Percentiles rank a stretch among this genome's conserved stretches.
Conservation (phyloP, 495 filamentous ascomycete genomes). For the Aspergillus haitiensis region DNA sequence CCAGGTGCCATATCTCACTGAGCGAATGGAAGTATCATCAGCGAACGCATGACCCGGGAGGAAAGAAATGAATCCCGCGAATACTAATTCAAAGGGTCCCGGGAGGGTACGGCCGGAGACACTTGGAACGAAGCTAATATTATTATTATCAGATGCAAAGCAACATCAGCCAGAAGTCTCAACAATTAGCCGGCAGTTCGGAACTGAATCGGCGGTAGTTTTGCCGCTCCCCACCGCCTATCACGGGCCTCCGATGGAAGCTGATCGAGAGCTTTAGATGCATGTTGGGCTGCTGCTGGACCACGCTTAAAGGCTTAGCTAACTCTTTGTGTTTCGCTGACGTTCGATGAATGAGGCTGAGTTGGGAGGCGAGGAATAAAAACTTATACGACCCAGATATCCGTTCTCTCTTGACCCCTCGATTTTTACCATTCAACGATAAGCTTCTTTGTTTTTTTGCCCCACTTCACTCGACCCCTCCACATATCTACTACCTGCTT, state of each 20-base stretch:
- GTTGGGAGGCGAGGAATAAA: background rate
- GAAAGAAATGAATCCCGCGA: background rate
- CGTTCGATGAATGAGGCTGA: background rate
- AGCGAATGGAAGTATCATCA: conserved; percentile 2
- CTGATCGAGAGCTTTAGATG: conserved; percentile 41
- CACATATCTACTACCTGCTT: conserved; percentile 10
- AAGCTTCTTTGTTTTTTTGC: conserved; percentile 7
- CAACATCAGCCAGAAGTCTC: conserved; percentile 16
- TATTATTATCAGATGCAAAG: conserved; percentile 20
- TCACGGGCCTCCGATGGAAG: conserved; percentile 31
- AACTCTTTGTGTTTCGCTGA: background rate
- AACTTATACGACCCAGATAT: background rate
- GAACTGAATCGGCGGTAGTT: conserved; percentile 29
- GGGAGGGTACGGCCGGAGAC: background rate
- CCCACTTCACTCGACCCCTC: conserved; percentile 29
- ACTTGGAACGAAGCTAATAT: conserved; percentile 1
- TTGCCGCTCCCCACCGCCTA: conserved; percentile 38
- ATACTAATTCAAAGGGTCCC: too few species aligned
- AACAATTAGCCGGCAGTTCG: conserved; percentile 18
- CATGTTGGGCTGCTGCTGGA: background rate
- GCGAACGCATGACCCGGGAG: conserved; percentile 18
- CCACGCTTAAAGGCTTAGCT: background rate
- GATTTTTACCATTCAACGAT: background rate
- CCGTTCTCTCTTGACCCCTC: background rate
- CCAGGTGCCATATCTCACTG: conserved; percentile 41